These are phyloP conservation scores for Phytophthora fragariaefolia DNA, from an alignment of 352 stramenopile genomes.

Conservation along the genomic window DNA sequence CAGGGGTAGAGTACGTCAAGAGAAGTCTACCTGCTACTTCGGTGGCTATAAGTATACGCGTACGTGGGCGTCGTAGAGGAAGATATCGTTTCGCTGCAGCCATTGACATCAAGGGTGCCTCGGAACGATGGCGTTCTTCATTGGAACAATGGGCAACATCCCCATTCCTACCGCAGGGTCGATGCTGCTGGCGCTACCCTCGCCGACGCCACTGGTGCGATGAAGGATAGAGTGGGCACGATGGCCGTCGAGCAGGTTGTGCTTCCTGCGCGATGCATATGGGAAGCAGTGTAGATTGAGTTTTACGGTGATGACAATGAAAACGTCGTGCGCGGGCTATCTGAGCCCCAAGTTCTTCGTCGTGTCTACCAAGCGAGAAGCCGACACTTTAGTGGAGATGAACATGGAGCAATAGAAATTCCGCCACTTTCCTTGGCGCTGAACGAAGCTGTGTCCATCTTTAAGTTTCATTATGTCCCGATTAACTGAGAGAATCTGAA, in stretches of 20 bases:
- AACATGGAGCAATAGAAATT: no score
- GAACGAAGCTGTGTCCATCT: no score
- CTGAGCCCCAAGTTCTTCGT: no score
- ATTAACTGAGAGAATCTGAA: neutral
- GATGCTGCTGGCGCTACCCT: neutral
- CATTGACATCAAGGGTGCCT: conserved; percentile 17
- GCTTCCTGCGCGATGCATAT: conserved; percentile 3
- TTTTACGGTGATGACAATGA: conserved; percentile 11
- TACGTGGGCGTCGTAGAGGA: conserved; percentile 6
- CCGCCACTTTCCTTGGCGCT: no score
- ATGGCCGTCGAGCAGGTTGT: conserved; percentile 1
- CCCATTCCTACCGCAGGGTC: conserved; percentile 1
- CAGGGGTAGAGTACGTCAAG: conserved; percentile 8
- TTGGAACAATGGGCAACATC: conserved; percentile 14
- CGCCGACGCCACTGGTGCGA: neutral
- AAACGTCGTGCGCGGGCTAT: conserved; percentile 9
- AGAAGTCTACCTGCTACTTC: conserved; percentile 3
- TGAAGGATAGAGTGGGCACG: conserved; percentile 1
- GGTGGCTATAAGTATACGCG: conserved; percentile 15
- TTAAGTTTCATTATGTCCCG: conserved; percentile 18
- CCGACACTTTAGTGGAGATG: no score
- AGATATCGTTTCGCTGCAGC: conserved; percentile 20
- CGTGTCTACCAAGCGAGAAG: no score
- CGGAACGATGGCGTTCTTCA: conserved; percentile 21
- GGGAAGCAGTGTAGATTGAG: neutral